Evolutionary conservation across 176 grass and related monocot genomes (phyloP).

Genomic region (Musa beccarii): DNA sequence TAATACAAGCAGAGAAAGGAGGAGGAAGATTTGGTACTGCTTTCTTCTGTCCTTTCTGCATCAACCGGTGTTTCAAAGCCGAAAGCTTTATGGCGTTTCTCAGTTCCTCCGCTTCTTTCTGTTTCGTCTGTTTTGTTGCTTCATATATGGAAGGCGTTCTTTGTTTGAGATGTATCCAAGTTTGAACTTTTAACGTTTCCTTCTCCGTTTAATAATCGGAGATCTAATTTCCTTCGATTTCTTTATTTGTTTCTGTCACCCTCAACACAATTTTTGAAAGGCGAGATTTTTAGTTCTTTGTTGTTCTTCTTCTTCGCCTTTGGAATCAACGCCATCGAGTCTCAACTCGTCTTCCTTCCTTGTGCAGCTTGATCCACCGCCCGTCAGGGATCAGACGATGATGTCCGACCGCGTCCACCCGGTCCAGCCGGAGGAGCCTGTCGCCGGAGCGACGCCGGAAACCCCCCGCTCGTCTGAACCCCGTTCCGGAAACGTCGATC

Average conservation of each 20-base stretch:
- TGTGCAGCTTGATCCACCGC: background rate
- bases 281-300: no score
- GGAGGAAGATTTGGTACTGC: background rate
- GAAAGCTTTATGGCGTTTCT: no score
- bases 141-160: background rate
- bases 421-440: background rate
- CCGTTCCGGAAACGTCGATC: background rate
- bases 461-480: background rate
- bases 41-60: background rate
- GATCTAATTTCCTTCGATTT: no score
- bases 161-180: background rate
- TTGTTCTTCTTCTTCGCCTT: no score
- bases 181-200: no score
- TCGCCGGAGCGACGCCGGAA: background rate
- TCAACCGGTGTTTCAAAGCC: no score
- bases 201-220: no score
- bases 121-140: background rate
- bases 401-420: slow-evolving; percentile 25
- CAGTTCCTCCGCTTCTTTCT: background rate
- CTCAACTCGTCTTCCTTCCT: background rate
- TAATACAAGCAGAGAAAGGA: background rate
- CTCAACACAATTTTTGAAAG: no score
- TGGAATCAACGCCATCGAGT: background rate
- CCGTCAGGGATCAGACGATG: background rate
- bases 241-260: no score